Evolutionary conservation across 352 stramenopile genomes (phyloP).

Genomic region (Globisporangium cystogenes): DNA sequence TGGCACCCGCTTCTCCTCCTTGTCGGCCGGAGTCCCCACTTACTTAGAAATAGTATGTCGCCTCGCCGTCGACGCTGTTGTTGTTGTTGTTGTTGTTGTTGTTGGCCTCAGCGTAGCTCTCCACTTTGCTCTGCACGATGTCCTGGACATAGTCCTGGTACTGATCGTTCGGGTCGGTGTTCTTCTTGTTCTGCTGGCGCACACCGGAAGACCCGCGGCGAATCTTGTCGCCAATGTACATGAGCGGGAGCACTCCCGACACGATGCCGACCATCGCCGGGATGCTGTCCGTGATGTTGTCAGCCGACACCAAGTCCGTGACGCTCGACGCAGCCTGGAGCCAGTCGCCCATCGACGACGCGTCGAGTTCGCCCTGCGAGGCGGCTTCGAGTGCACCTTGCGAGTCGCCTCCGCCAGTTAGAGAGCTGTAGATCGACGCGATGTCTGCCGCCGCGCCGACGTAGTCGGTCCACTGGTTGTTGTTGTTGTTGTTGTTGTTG

Average conservation of each 20-base stretch:
- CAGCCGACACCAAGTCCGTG: conserved; percentile 1
- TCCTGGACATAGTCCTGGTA: background rate
- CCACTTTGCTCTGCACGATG: background rate
- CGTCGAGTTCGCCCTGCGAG: background rate
- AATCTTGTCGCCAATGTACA: conserved; percentile 7
- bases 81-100: background rate
- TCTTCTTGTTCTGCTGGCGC: background rate
- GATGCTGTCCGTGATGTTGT: background rate
- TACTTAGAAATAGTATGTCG: background rate
- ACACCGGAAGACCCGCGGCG: background rate
- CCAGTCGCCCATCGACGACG: conserved; percentile 10
- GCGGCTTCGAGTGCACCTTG: background rate
- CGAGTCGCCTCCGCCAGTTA: background rate
- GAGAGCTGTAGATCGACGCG: conserved; percentile 8
- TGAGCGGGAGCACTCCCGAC: conserved; percentile 7
- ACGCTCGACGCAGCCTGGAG: conserved; percentile 12
- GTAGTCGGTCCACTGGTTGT: conserved; percentile 8
- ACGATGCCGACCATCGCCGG: conserved; percentile 2
- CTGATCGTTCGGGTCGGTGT: background rate
- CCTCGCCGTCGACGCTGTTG: background rate
- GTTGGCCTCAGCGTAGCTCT: background rate
- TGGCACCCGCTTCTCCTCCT: background rate
- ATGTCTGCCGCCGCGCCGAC: conserved; percentile 6
- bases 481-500: conserved; percentile 3
- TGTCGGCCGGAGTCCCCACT: background rate